Conservation (phyloP, 2,329 filamentous ascomycete genomes). For the Boeremia lycopersici region DNA sequence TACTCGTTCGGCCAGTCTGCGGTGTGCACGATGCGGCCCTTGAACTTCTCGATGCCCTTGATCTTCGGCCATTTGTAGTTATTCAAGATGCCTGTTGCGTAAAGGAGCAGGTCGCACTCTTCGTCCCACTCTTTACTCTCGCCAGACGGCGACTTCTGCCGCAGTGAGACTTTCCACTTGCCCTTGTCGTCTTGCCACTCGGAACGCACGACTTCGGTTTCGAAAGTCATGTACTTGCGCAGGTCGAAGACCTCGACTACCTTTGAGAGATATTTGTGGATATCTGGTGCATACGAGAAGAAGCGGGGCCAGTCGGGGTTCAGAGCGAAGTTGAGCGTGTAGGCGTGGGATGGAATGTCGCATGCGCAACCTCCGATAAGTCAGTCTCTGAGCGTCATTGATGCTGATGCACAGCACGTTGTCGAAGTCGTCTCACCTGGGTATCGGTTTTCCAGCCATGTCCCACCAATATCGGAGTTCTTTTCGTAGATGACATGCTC, state of each 20-base stretch:
- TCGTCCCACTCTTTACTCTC: constrained; percentile 50
- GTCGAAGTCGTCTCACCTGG: constrained; percentile 23
- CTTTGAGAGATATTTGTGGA: constrained; percentile 56
- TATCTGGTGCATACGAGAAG: constrained; percentile 55
- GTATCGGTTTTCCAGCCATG: constrained; percentile 55
- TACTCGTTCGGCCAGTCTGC: constrained; percentile 55
- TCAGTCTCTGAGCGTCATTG: constrained; percentile 1
- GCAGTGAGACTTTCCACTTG: constrained; percentile 57
- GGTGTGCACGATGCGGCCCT: constrained; percentile 52
- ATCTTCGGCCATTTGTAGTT: constrained; percentile 48
- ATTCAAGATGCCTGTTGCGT: constrained; percentile 53
- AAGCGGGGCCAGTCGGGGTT: constrained; percentile 57
- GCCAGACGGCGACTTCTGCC: constrained; percentile 46
- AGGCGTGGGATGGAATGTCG: constrained; percentile 55
- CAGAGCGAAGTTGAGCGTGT: constrained; percentile 53
- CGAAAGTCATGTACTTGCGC: constrained; percentile 60
- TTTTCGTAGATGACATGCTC: constrained; percentile 58
- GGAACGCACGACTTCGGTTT: constrained; percentile 54
- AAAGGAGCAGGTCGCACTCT: constrained; percentile 51
- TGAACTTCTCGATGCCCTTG: constrained; percentile 53
- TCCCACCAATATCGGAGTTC: constrained; percentile 53
- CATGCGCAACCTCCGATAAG: constrained; percentile 46
- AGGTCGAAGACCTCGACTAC: constrained; percentile 57
- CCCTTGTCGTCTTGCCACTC: constrained; percentile 58
- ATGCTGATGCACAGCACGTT: not conserved